Evolutionary conservation across 352 stramenopile genomes (phyloP), one percentile per base, ranked within the genome.

Genomic region (Phytophthora vignae): DNA sequence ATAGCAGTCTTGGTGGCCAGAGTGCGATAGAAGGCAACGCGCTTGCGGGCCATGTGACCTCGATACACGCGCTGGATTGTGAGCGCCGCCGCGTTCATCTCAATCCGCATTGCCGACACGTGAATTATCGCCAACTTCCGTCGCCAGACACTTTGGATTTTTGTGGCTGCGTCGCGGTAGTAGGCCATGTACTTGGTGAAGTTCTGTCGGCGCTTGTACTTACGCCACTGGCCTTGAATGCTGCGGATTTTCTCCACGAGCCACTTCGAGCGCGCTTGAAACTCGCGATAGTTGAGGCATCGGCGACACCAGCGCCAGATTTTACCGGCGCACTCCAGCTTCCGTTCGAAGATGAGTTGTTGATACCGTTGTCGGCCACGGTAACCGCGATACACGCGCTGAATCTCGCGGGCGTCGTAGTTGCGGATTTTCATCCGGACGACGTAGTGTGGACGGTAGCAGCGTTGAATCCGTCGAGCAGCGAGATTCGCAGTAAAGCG

Each of bases 191-290:
- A 83, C 22, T 65, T 67, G 10, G 60, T 70, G 8, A 91, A 77
- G 38, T 73, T 78, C 12, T 60, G 29, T 36, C 76, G 64, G 3
- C 64, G 72, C 49, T 74, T 66, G 58, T 85, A 79, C 42, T 78
- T 83, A 2, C 83, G 73, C 81, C 85, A 94, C 44, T 92, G 78
- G 12, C 76, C 67, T 68, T 94, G 83, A 63, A 92, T 87, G 42
- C 61, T 73, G 60, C 67, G 73, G 27, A 91, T 76, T 59, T 88
- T 89, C 12, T 33, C 17, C n/a, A 90, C 54, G 3, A 90, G 78
- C 83, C 83, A 90, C 2, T 62, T 64, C 1, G 83, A 77, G 4
- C 81, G 77, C 12, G 27, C 59, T 11, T 38, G 58, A 12, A 84
- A 74, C 8, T 90, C 67, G 3, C 71, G 76, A 4, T 78, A 59